Base-by-base conservation (phyloP, 768 basidiomycete genomes). In the Leccinum disarticulatum region DNA sequence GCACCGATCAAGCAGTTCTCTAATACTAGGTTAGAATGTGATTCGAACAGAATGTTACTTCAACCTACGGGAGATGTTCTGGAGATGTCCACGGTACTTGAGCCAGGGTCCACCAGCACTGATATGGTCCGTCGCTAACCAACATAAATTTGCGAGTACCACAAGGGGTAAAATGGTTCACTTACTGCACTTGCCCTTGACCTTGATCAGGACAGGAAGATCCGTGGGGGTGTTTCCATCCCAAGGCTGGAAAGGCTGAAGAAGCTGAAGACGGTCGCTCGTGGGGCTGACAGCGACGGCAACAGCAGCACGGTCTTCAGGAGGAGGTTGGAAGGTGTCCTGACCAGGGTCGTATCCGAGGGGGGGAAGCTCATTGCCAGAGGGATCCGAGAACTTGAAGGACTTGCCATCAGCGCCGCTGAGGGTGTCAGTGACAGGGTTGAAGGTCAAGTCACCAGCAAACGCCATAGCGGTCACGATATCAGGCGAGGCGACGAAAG, bases 81-180 rank as follows among this genome's bases (percentile, higher is more conserved):
- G 84, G 70, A 98, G 87, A 77, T 98, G 96, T 63, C 96, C 96
- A 81, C 96, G 93, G 83, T 95, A 98, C 80, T 98, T 98, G 80
- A 98, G 86, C 96, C 96, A 98, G 49, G 96, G 96, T 60, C 96
- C 96, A 81, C 95, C 96, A 72, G 95, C 95, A 61, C 89, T 91
- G 76, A 96, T 95, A 77, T 96, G 93, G 74, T 96, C 94, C 64
- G 94, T 95, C 46, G 93, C 84, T 86, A 59, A 35, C 38, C 47
- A 52, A 6, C 43, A 58, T 15, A 65, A 43, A n/a, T 55, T 52
- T 10, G 49, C 19, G 17, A 46, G n/a, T 6, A 30, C 33, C 30
- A 1, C 25, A 41, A 27, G 2, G 17, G 38, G 17, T 41, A 31
- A 19, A 47, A 38, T 14, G 2, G 49, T 30, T 27, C 41, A 86